These are phyloP conservation scores for Chaetomiaceae sp. DNA, from an alignment of 2,329 filamentous ascomycete genomes.

Conservation along the genomic window DNA sequence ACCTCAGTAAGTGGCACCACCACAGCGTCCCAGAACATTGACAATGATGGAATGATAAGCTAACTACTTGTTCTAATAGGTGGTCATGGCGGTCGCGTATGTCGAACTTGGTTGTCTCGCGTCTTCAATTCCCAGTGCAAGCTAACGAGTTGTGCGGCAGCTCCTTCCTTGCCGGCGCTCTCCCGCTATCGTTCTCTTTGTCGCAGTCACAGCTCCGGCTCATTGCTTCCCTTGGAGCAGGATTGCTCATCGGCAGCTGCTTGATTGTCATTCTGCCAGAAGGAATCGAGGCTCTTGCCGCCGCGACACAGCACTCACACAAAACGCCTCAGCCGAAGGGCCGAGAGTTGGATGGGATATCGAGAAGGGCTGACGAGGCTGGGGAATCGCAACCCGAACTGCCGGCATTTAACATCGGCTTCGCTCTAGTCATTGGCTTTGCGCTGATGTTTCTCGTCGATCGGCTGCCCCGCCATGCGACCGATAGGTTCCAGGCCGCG, in stretches of 20 bases:
- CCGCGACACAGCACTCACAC: constrained; percentile 36
- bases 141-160: constrained; percentile 44
- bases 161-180: constrained; percentile 86
- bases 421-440: constrained; percentile 84
- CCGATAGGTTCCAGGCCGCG: constrained; percentile 58
- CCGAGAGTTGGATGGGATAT: constrained; percentile 1
- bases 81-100: constrained; percentile 58
- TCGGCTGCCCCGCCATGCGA: constrained; percentile 70
- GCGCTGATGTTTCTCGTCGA: constrained; percentile 97
- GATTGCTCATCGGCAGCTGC: constrained; percentile 89
- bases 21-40: not conserved
- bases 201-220: constrained; percentile 82
- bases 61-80: constrained; percentile 33
- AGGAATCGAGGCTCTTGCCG: constrained; percentile 85
- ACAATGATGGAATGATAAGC: constrained; percentile 8
- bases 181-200: constrained; percentile 84
- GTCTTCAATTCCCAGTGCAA: constrained; percentile 8
- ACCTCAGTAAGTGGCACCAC: constrained; percentile 27
- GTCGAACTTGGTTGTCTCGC: constrained; percentile 29
- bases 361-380: constrained; percentile 19
- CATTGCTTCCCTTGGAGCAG: constrained; percentile 88
- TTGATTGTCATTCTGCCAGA: constrained; percentile 97
- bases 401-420: constrained; percentile 74
- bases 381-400: constrained; percentile 41
- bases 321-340: not conserved